Base-by-base conservation (phyloP, 208 protist genomes). In the Trichomonas gallinae region DNA sequence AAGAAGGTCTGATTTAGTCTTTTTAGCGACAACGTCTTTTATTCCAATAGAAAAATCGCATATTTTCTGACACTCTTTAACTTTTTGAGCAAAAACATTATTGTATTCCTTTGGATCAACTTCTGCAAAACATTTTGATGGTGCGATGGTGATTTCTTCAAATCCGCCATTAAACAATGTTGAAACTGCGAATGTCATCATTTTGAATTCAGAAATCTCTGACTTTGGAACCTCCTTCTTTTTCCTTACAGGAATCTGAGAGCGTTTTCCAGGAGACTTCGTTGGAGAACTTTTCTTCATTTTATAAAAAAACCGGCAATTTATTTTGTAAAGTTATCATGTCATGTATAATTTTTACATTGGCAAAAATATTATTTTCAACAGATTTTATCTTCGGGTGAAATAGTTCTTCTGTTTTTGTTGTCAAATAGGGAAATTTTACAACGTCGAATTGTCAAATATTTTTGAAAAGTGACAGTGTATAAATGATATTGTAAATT, bases 21-120 rank as follows among this genome's bases (percentile, higher is more conserved):
- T 89, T 89, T 89, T 89, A 89, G 83, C 83, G 8, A 44, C 83
- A 89, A 89, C 83, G 46, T 89, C 83, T 89, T 89, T 89, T 31
- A 89, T 46, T 46, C 83, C 83, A 31, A 89, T 89, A n/a, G 40
- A 46, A 34, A 34, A 89, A 45, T 89, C 83, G 40, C 83, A 89
- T n/a, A 89, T 46, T 46, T 89, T 89, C 40, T 89, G 31, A 26
- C 83, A 89, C 46, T 89, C 83, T 89, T 89, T 89, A 31, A 89
- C 83, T 46, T 89, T 89, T 46, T 89, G 34, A n/a, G 83, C 83
- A 26, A 89, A 89, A 42, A 46, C 38, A 23, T 31, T 89, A 31
- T 89, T 89, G 46, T 46, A 89, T 46, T 89, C 83, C 46, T 89
- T 89, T 46, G 34, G 38, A 46, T 89, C 83, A 46, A 89, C 4